Percentiles rank a stretch among this genome's conserved stretches.
Evolutionary conservation across 495 filamentous ascomycete genomes (phyloP).

Genomic region (Bacidia rubella): DNA sequence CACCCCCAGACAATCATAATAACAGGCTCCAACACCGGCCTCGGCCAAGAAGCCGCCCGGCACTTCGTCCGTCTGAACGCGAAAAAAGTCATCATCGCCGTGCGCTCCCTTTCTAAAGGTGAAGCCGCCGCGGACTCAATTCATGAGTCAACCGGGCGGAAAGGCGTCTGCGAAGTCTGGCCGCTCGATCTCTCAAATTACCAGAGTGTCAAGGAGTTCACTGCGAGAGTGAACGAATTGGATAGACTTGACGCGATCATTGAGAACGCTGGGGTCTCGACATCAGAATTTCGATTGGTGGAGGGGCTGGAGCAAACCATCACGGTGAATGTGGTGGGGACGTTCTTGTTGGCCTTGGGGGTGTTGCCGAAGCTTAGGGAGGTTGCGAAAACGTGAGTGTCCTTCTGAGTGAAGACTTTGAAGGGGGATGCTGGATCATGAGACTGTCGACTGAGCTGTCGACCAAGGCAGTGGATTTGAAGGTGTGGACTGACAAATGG

Average conservation of each 20-base stretch:
- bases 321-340: constrained; percentile 33
- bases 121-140: constrained; percentile 27
- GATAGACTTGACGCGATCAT: constrained; percentile 24
- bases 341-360: constrained; percentile 24
- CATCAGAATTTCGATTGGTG: constrained; percentile 8
- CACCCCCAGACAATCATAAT: constrained; percentile 36
- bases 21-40: constrained; percentile 37
- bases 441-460: too few species aligned
- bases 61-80: constrained; percentile 29
- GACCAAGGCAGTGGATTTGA: too few species aligned
- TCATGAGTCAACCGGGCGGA: constrained; percentile 18
- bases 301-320: constrained; percentile 29
- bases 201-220: constrained; percentile 25
- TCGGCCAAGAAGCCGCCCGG: constrained; percentile 33
- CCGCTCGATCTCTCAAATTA: constrained; percentile 25
- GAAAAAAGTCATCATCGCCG: constrained; percentile 32
- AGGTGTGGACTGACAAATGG: too few species aligned
- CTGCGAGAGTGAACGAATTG: constrained; percentile 14
- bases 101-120: constrained; percentile 29
- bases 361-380: constrained; percentile 21
- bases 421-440: too few species aligned
- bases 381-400: constrained; percentile 8
- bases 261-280: constrained; percentile 25
- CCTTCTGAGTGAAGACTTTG: too few species aligned
- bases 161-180: constrained; percentile 26